Base-by-base conservation (phyloP, 2,329 filamentous ascomycete genomes). In the Trichoderma cornu-damae region DNA sequence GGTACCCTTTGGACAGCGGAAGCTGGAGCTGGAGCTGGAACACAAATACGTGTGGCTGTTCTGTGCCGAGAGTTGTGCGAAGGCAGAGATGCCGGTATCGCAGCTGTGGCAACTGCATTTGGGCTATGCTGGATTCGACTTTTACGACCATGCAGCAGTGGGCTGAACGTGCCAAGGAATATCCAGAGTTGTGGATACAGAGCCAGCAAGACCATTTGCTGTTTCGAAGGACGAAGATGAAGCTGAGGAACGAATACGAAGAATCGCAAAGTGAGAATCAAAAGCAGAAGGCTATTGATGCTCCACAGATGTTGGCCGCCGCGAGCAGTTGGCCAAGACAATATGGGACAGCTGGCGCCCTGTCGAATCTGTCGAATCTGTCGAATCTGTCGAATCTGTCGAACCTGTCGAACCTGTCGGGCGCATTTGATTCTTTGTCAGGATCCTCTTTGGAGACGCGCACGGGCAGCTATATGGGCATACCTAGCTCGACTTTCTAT, bases 11-110 rank as follows among this genome's bases (percentile, higher is more conserved):
- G 7, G 42, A 42, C 20, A 20, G 22, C 34, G 48, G 35, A 12
- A 42, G 26, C 11, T 49, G 50, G 43, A 49, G 20, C 18, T 49
- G 26, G 50, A 54, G 38, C 26, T 59, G 50, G 50, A 53, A 30
- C 20, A 22, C 57, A 8, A 40, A 28, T 9, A 48, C 35, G 11
- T 42, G 43, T 16, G 50, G 44, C 9, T 59, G 57, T n/a, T 34
- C 24, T 6, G 43, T 55, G 8, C 57, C 51, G 1, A 55, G 43
- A 30, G 35, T 59, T 16, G 18, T 49, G 8, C 37, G 37, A 26
- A 46, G 43, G 24, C 57, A 56, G 12, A 30, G 57, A 35, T 56
- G 34, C 51, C 54, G 22, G 16, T 43, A 42, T 38, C 24, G 14
- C 16, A 49, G 34, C 14, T 55, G 43, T 12, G 26, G 16, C 18